phyloP scores from a whole-genome alignment of 148 eudicot species.

The Pharnaceum exiguum region DNA sequence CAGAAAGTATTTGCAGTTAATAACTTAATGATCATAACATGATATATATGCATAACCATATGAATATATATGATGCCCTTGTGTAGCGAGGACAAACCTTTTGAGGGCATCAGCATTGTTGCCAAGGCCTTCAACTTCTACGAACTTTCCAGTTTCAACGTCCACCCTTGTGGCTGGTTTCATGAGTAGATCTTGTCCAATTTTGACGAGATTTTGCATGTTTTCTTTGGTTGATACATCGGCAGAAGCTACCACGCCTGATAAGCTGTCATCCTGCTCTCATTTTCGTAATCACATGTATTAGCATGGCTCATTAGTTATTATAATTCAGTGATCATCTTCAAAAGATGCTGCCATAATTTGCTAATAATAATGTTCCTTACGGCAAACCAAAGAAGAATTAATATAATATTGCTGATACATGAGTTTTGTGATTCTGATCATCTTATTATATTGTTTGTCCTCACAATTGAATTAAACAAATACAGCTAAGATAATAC shows the following conservation, averaged over 20 bases:
- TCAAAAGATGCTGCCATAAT: background rate
- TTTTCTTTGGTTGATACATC: conserved; percentile 57
- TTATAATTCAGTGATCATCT: background rate
- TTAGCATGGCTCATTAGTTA: no score
- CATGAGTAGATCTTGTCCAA: conserved; percentile 42
- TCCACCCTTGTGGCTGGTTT: conserved; percentile 47
- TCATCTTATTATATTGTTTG: no score
- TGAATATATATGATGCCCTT: background rate
- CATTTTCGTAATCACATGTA: background rate
- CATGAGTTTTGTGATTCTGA: no score
- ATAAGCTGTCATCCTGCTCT: conserved; percentile 45
- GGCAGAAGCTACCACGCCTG: conserved; percentile 40
- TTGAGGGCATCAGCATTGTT: conserved; percentile 49
- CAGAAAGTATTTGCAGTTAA: no score
- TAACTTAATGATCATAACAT: no score
- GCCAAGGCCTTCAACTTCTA: conserved; percentile 34
- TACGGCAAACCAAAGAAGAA: no score
- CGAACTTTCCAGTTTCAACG: conserved; percentile 46
- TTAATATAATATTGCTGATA: no score
- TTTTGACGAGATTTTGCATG: conserved; percentile 41
- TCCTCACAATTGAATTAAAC: no score
- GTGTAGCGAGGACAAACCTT: conserved; percentile 13
- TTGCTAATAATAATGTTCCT: no score
- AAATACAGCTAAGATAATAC: no score
- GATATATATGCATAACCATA: no score